Base-by-base conservation (phyloP, 192 early-diverging fungal genomes). In the Lunasporangiospora selenospora region DNA sequence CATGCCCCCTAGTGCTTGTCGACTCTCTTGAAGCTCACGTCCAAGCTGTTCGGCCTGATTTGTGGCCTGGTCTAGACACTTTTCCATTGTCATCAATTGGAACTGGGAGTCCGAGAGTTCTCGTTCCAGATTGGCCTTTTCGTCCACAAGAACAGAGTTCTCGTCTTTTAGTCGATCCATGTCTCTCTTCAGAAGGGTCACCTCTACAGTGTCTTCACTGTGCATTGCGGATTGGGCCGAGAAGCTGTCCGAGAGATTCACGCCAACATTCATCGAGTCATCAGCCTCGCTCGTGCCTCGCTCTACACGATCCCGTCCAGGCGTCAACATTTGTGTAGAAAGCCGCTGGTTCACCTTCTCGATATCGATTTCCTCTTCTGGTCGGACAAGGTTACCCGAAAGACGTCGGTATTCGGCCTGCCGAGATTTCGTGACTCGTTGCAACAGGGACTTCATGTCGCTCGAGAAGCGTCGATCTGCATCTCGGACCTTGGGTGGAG, bases 381-480 rank as follows among this genome's bases (percentile, higher is more conserved):
- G 27, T 13, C 38, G 58, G 27, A 47, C 48, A n/a, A 63, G 39
- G 37, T 63, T 73, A 0, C 69, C 69, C 7, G 69, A 73, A 3
- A 73, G 42, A 36, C 69, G 33, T 1, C 69, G 60, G 43, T 73
- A 73, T 36, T 73, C 69, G 3, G 69, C 69, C 21, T 73, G 60
- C 9, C 69, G 45, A 3, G 47, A 46, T 30, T 63, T 62, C 40
- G 55, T 57, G 6, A 73, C 69, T 10, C 69, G 53, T 21, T 73
- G 69, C 15, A 73, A 52, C 12, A 73, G 43, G 18, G 69, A 73
- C 13, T 73, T 73, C 46, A 73, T 62, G 29, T 73, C 69, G 24
- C 69, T 73, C 16, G 69, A 73, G 48, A 73, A 73, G 4, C 69
- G 48, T 5, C 69, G 33, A 42, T 73, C 60, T 1, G 34, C 48